Base-by-base conservation (phyloP, 805 yeast genomes). In the Saccharomycopsis microspora region DNA sequence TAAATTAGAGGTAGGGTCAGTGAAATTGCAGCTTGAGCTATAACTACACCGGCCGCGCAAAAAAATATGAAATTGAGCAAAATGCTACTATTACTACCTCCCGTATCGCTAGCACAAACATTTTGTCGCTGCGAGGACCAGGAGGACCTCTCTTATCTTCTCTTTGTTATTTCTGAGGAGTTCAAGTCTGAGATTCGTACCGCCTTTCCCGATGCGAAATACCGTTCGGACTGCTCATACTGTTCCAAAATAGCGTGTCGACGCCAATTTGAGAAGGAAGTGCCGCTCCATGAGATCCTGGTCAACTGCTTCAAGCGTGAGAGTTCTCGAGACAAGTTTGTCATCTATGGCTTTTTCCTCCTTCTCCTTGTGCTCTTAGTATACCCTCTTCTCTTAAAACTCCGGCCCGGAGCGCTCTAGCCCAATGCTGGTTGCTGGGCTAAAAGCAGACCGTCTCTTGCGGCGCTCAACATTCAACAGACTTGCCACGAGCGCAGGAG, bases 261-360 rank as follows among this genome's bases (percentile, higher is more conserved):
- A 36, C 11, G 31, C 5, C 11, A 35, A 4, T 43, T 51, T 19
- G 30, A 39, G 5, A 42, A 43, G 10, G 19, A 36, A 6, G 39
- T 39, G 10, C 10, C 36, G 19, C 11, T 45, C 3, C 47, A 51
- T n/a, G 54, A 42, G n/a, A 11, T 51, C 9, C 32, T 7, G 6
- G 52, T 48, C 9, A 45, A 41, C 27, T 51, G 54, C 36, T 51
- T 51, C 42, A 35, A 34, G 33, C 28, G 54, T 30, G 54, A 51
- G 39, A 51, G 54, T 32, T 11, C 31, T 5, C 9, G 54, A 19
- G 54, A 51, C 39, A 42, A 45, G 33, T 10, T 49, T 11, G 35
- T 51, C 6, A 44, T 51, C 36, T 51, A 51, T 37, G 52, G 52
- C 5, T 51, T 51, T 32, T 9, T 51, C 11, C 6, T 30, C 3